A percentile compares a stretch with the other conserved stretches of the same genome.
Conservation (phyloP, 192 early-diverging fungal species). For the Chytriomyces sp. region DNA sequence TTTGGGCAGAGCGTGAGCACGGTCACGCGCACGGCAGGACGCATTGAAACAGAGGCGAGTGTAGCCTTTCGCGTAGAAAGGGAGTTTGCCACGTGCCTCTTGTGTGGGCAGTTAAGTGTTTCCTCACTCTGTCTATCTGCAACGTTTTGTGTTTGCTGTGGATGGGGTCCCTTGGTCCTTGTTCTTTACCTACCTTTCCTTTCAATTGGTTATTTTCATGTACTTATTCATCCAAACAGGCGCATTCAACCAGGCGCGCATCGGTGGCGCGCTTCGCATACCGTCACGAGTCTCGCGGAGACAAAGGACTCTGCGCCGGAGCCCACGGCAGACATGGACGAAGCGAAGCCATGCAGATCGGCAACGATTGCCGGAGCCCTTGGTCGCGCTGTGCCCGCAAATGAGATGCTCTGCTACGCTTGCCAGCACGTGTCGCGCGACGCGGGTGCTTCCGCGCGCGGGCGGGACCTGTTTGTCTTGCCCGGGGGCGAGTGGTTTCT, state of each 20-base stretch:
- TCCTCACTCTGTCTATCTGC: no score
- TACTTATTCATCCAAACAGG: background rate
- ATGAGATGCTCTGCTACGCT: conserved; percentile 31
- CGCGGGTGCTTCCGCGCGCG: no score
- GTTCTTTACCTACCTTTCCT: background rate
- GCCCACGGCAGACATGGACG: background rate
- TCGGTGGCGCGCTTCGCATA: background rate
- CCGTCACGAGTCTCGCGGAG: background rate
- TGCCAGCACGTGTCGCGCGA: conserved; percentile 42
- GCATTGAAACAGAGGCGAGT: conserved; percentile 63
- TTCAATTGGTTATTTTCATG: background rate
- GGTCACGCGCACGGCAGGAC: conserved; percentile 77
- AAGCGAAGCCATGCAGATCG: background rate
- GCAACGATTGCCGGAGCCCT: background rate
- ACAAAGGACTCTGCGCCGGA: background rate
- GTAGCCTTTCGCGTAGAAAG: no score
- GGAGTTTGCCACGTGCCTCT: conserved; percentile 54
- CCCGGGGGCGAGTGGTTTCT: conserved; percentile 19
- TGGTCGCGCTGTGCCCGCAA: background rate
- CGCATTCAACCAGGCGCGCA: background rate
- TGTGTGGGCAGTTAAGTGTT: conserved; percentile 75
- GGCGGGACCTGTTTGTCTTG: background rate
- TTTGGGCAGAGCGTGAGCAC: conserved; percentile 87
- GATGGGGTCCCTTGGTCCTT: no score
- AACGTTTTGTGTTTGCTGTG: no score